These are phyloP conservation scores for Collybiopsis confluens DNA, from an alignment of 768 basidiomycete species.

Conservation along the genomic window DNA sequence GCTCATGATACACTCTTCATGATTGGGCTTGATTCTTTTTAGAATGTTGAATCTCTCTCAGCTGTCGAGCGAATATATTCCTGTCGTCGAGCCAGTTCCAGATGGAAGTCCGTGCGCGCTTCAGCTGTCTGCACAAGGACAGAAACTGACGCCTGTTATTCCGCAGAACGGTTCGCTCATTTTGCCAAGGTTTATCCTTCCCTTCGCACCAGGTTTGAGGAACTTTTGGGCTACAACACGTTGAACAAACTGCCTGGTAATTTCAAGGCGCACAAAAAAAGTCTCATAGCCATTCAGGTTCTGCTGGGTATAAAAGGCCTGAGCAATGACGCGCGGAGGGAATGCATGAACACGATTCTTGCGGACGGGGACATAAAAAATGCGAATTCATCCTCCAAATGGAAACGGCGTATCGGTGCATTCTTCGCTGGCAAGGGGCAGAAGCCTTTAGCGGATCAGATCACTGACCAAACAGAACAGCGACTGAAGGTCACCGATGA, in stretches of 20 bases:
- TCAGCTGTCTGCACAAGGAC: not conserved
- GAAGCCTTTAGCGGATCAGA: not conserved
- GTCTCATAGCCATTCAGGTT: conserved; percentile 9
- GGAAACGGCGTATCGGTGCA: not conserved
- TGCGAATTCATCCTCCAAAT: not conserved
- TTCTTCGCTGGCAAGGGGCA: not conserved
- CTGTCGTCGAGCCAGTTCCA: too few relatives aligned
- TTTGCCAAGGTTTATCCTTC: not conserved
- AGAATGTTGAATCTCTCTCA: conserved; percentile 2
- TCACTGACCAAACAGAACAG: not conserved
- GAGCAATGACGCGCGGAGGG: conserved; percentile 9
- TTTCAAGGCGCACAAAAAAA: conserved; percentile 14
- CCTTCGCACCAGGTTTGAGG: not conserved
- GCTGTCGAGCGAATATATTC: not conserved
- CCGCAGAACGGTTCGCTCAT: not conserved
- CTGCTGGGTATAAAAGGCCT: conserved; percentile 11
- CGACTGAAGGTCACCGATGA: conserved; percentile 2
- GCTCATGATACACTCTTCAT: not conserved
- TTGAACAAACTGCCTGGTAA: not conserved
- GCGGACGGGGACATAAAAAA: not conserved
- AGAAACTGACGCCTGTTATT: too few relatives aligned
- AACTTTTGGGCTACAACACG: not conserved
- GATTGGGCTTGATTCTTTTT: too few relatives aligned
- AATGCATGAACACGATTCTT: conserved; percentile 7
- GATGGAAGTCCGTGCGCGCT: too few relatives aligned